Evolutionary conservation across 352 stramenopile genomes (phyloP).

Genomic region (Pilasporangium apinafurcum): DNA sequence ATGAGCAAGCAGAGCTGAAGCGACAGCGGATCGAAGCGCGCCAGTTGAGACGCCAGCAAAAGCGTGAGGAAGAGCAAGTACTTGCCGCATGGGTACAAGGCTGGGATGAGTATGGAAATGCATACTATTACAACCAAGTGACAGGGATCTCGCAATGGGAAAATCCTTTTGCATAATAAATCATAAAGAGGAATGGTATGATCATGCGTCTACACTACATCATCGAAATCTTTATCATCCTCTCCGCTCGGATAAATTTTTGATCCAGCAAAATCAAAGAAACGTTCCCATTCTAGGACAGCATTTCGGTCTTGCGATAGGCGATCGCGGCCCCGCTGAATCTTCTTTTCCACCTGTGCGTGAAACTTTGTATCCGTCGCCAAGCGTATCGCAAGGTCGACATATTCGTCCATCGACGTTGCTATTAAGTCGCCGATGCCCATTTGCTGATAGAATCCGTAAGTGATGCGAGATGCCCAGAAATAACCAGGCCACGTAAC

Average conservation of each 20-base stretch:
- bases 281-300: slow-evolving; percentile 65
- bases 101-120: slow-evolving; percentile 42
- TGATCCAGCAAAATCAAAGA: slow-evolving; percentile 44
- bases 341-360: slow-evolving; percentile 27
- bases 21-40: slow-evolving; percentile 23
- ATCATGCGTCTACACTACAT: neutral
- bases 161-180: slow-evolving; percentile 9
- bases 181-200: neutral
- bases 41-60: slow-evolving; percentile 18
- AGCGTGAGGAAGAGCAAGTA: slow-evolving; percentile 20
- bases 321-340: slow-evolving; percentile 24
- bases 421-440: slow-evolving; percentile 44
- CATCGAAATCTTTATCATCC: neutral
- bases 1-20: slow-evolving; percentile 23
- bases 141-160: slow-evolving; percentile 56
- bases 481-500: slow-evolving; percentile 53
- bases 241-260: slow-evolving; percentile 20
- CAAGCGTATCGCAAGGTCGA: slow-evolving; percentile 37
- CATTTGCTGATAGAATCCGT: slow-evolving; percentile 65
- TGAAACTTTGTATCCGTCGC: slow-evolving; percentile 41
- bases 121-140: slow-evolving; percentile 60
- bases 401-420: slow-evolving; percentile 39
- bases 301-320: slow-evolving; percentile 38
- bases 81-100: slow-evolving; percentile 32
- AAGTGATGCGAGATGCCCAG: slow-evolving; percentile 59